These are phyloP conservation scores for Phytophthora aleatoria DNA, from an alignment of 352 stramenopile species.

Conservation along the genomic window DNA sequence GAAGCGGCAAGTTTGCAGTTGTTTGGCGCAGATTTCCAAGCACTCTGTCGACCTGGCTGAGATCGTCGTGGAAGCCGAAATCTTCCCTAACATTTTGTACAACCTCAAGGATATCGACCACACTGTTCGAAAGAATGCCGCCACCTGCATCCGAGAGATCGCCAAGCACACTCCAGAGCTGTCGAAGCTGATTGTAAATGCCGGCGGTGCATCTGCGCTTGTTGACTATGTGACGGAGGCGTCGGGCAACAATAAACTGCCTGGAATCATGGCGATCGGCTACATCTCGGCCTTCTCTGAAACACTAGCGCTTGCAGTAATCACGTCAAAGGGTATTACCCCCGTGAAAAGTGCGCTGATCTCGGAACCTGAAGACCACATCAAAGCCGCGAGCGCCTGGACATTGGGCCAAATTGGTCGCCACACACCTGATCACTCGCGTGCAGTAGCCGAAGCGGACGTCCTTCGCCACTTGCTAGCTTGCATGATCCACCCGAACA, in stretches of 20 bases:
- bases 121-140: conserved; percentile 95
- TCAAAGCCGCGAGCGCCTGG: conserved; percentile 95
- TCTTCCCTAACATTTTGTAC: conserved; percentile 96
- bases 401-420: conserved; percentile 94
- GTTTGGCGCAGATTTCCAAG: conserved; percentile 95
- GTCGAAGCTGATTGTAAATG: conserved; percentile 95
- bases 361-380: conserved; percentile 94
- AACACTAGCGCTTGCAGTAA: conserved; percentile 93
- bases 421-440: conserved; percentile 94
- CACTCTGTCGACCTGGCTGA: conserved; percentile 95
- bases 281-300: conserved; percentile 96
- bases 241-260: conserved; percentile 92
- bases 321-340: conserved; percentile 93
- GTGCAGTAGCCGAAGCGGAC: conserved; percentile 92
- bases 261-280: conserved; percentile 95
- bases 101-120: conserved; percentile 95
- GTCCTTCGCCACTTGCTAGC: conserved; percentile 92
- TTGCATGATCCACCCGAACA: conserved; percentile 93
- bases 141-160: conserved; percentile 94
- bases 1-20: conserved; percentile 92
- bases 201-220: conserved; percentile 92
- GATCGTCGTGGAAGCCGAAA: conserved; percentile 95
- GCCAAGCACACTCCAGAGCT: conserved; percentile 96
- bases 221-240: conserved; percentile 94
- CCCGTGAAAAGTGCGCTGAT: conserved; percentile 94